Conservation (phyloP, 257 asterid species). For the Linaria vulgaris region DNA sequence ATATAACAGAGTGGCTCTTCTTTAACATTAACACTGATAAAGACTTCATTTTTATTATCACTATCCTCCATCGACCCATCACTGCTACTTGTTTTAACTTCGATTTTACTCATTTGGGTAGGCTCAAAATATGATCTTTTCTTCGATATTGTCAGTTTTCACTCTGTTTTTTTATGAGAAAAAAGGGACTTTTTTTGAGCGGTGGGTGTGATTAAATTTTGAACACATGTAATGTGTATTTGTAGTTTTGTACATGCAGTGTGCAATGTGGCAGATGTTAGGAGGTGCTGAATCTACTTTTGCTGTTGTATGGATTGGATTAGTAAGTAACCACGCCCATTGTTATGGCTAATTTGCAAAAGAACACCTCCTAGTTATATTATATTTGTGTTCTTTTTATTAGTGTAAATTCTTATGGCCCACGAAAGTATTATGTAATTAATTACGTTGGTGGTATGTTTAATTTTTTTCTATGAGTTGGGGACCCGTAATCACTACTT, state of each 20-base stretch:
- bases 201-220: conserved; percentile 1
- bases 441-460: too few relatives aligned
- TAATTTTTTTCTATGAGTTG: too few relatives aligned
- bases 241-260: conserved; percentile 25
- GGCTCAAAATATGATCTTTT: not conserved
- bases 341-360: too few relatives aligned
- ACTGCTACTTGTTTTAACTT: not conserved
- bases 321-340: too few relatives aligned
- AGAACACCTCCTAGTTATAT: too few relatives aligned
- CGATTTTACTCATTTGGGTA: conserved; percentile 4
- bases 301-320: too few relatives aligned
- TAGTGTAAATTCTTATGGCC: not conserved
- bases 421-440: too few relatives aligned
- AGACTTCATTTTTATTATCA: conserved; percentile 23
- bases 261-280: not conserved
- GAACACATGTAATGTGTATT: conserved; percentile 3
- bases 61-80: conserved; percentile 1
- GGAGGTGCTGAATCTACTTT: too few relatives aligned
- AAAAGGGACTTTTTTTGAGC: not conserved
- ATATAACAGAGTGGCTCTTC: conserved; percentile 49
- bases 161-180: conserved; percentile 13
- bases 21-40: conserved; percentile 37
- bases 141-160: not conserved
- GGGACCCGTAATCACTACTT: too few relatives aligned
- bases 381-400: too few relatives aligned